phyloP scores from a whole-genome alignment of 176 grass and related monocot species.

The Rhipidocladum racemiflorum region DNA sequence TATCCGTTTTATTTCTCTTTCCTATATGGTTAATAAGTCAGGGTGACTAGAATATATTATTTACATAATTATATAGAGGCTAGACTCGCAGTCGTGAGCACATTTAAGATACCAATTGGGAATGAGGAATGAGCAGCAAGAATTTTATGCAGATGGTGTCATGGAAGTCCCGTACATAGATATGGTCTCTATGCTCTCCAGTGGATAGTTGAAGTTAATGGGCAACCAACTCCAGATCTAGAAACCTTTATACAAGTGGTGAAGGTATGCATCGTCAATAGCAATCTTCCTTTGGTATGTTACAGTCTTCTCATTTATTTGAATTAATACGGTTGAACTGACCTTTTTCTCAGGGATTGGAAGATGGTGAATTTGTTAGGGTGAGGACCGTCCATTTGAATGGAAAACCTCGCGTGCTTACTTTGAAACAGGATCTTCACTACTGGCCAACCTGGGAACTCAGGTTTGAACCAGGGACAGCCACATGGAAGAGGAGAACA shows the following conservation, averaged over 20 bases:
- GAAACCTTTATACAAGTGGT: slow-evolving; percentile 84
- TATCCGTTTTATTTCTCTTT: neutral
- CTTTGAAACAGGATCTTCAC: slow-evolving; percentile 94
- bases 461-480: slow-evolving; percentile 78
- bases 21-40: neutral
- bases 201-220: slow-evolving; percentile 98
- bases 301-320: neutral
- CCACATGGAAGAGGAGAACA: slow-evolving; percentile 73
- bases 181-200: slow-evolving; percentile 98
- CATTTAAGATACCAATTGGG: slow-evolving; percentile 2
- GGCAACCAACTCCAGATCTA: slow-evolving; percentile 73
- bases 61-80: neutral
- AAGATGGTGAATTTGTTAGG: slow-evolving; percentile 92
- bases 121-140: slow-evolving; percentile 14
- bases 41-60: neutral
- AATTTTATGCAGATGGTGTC: slow-evolving; percentile 80
- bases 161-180: slow-evolving; percentile 95
- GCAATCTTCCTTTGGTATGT: neutral
- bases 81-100: neutral
- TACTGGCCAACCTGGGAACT: slow-evolving; percentile 99
- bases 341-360: slow-evolving; percentile 57
- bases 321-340: slow-evolving; percentile 14
- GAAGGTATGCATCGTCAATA: slow-evolving; percentile 52
- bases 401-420: slow-evolving; percentile 89
- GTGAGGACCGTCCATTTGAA: slow-evolving; percentile 91